Percentiles rank a stretch among this genome's conserved stretches.
phyloP scores from a whole-genome alignment of 306 rosid species.

The Parietaria judaica region DNA sequence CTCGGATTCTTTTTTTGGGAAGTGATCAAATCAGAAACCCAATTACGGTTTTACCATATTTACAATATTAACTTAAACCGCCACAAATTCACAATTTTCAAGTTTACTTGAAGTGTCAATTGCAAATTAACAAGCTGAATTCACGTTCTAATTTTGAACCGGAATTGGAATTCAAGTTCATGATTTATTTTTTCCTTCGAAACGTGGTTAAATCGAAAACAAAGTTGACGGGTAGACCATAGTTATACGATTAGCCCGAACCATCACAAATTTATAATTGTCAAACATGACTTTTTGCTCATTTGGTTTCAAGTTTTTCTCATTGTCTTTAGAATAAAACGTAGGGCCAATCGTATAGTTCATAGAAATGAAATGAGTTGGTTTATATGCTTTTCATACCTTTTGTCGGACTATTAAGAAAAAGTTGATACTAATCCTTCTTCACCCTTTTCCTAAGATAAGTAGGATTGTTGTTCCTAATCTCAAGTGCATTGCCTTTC shows the following conservation, averaged over 20 bases:
- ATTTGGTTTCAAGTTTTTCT: not conserved
- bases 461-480: slow-evolving; percentile 7
- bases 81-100: too few relatives aligned
- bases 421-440: slow-evolving; percentile 7
- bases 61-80: not conserved
- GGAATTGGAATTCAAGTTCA: too few relatives aligned
- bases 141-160: too few relatives aligned
- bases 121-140: too few relatives aligned
- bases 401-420: slow-evolving; percentile 8
- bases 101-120: too few relatives aligned
- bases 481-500: slow-evolving; percentile 4
- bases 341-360: slow-evolving; percentile 1
- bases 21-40: too few relatives aligned
- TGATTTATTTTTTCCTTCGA: too few relatives aligned
- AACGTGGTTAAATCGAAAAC: too few relatives aligned
- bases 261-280: not conserved
- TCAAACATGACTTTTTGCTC: not conserved
- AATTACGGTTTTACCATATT: not conserved
- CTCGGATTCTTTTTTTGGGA: too few relatives aligned
- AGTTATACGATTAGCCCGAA: too few relatives aligned
- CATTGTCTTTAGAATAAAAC: not conserved
- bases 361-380: slow-evolving; percentile 10
- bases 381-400: slow-evolving; percentile 7
- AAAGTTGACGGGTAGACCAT: too few relatives aligned
- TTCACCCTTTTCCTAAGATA: slow-evolving; percentile 12